These are phyloP conservation scores for Volvox reticuliferus DNA, from an alignment of 139 green algal genomes.

Conservation along the genomic window DNA sequence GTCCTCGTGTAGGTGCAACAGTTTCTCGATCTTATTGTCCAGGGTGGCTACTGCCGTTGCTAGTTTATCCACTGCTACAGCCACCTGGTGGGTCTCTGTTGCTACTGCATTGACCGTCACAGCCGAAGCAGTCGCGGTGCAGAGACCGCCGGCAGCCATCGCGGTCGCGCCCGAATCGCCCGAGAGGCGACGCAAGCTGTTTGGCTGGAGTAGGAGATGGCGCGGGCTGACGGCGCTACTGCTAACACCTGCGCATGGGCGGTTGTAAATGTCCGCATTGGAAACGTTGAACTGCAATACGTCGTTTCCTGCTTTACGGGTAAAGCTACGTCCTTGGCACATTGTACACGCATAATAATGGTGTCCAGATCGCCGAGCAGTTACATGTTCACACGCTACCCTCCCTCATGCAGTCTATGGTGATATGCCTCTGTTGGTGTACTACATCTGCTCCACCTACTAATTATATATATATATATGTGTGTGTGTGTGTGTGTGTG, in stretches of 20 bases:
- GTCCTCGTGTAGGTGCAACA: neutral
- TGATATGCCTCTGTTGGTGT: too few species aligned
- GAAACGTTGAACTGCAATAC: too few species aligned
- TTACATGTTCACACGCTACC: too few species aligned
- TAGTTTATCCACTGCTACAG: conserved; percentile 6
- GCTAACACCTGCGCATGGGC: neutral
- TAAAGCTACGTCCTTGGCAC: too few species aligned
- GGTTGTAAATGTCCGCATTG: too few species aligned
- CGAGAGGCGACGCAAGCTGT: neutral
- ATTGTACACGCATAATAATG: too few species aligned
- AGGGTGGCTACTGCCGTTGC: neutral
- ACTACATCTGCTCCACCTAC: too few species aligned
- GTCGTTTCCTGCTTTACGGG: too few species aligned
- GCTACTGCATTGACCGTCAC: neutral
- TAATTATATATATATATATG: too few species aligned
- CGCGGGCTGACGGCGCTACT: conserved; percentile 20
- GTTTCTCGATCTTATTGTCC: neutral
- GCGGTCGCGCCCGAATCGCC: neutral
- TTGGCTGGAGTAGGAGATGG: neutral
- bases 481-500: too few species aligned
- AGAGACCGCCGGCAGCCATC: neutral
- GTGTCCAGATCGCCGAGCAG: too few species aligned
- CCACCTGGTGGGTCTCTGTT: neutral
- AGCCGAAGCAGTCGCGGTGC: neutral
- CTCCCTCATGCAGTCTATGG: too few species aligned